Conservation (phyloP, 768 basidiomycete species). For the Serendipita indica region DNA sequence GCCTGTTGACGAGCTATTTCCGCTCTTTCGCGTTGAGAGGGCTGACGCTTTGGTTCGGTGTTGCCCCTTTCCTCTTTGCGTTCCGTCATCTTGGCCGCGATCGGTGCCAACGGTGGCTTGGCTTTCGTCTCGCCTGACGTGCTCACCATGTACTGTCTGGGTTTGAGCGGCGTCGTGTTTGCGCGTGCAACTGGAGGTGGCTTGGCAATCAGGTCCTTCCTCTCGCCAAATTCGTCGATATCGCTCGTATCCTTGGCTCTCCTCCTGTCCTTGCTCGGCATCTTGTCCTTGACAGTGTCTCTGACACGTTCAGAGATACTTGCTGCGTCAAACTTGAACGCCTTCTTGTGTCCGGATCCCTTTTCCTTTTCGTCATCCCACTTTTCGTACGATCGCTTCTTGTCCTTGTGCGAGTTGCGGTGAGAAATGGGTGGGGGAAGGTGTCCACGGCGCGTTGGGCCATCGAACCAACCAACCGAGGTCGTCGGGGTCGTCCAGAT, state of each 20-base stretch:
- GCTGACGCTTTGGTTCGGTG: background rate
- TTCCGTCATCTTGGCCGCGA: background rate
- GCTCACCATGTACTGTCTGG: background rate
- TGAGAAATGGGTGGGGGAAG: background rate
- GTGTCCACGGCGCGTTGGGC: background rate
- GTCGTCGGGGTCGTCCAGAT: conserved; percentile 1
- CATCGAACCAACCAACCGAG: conserved; percentile 2
- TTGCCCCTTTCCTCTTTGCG: background rate
- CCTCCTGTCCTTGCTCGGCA: background rate
- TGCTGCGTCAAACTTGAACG: background rate
- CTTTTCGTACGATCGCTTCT: background rate
- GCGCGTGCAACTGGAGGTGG: background rate
- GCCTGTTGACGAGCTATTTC: background rate
- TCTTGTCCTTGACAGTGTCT: background rate
- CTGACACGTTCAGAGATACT: background rate
- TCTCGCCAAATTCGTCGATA: background rate
- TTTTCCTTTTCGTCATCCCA: background rate
- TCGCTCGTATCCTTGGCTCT: background rate
- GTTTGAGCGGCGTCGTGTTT: background rate
- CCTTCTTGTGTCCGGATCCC: background rate
- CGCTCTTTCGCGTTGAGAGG: background rate
- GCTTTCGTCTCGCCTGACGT: background rate
- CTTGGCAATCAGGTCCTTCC: background rate
- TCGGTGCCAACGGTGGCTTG: background rate
- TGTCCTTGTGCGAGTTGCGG: background rate